Evolutionary conservation across 2,329 filamentous ascomycete genomes (phyloP).

Genomic region (Sclerotinia minor): DNA sequence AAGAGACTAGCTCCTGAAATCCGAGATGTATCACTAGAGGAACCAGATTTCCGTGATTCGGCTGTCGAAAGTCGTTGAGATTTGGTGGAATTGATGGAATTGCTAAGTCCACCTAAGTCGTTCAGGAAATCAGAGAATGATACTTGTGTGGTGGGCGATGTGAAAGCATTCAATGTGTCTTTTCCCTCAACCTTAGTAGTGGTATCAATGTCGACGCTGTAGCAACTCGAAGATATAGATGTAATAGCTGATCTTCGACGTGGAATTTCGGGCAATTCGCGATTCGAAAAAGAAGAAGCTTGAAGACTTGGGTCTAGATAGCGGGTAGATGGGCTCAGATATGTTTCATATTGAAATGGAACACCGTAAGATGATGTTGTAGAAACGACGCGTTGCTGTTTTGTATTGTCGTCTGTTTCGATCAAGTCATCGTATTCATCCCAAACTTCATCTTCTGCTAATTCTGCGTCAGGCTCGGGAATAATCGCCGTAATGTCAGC

Average conservation of each 20-base stretch:
- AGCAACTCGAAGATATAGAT: constrained; percentile 52
- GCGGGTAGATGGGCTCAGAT: constrained; percentile 38
- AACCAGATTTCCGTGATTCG: constrained; percentile 31
- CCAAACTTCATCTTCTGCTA: constrained; percentile 92
- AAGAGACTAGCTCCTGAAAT: constrained; percentile 29
- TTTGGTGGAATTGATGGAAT: constrained; percentile 27
- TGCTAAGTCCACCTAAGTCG: constrained; percentile 46
- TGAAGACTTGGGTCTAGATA: not conserved
- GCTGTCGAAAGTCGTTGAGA: constrained; percentile 26
- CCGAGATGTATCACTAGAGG: constrained; percentile 32
- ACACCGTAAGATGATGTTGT: constrained; percentile 57
- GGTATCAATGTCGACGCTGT: constrained; percentile 56
- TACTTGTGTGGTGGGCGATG: constrained; percentile 49
- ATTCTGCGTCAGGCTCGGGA: constrained; percentile 60
- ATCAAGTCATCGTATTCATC: constrained; percentile 91
- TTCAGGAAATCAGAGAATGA: constrained; percentile 48
- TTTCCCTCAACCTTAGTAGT: constrained; percentile 45
- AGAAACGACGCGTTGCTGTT: constrained; percentile 50
- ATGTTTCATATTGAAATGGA: constrained; percentile 57
- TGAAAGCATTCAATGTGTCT: constrained; percentile 47
- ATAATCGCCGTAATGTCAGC: constrained; percentile 66
- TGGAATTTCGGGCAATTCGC: constrained; percentile 22
- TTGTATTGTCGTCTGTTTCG: constrained; percentile 57
- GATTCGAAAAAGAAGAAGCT: not conserved
- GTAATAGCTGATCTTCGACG: constrained; percentile 22